Conservation (phyloP, 2,329 filamentous ascomycete genomes). For the Penicillium frequentans region DNA sequence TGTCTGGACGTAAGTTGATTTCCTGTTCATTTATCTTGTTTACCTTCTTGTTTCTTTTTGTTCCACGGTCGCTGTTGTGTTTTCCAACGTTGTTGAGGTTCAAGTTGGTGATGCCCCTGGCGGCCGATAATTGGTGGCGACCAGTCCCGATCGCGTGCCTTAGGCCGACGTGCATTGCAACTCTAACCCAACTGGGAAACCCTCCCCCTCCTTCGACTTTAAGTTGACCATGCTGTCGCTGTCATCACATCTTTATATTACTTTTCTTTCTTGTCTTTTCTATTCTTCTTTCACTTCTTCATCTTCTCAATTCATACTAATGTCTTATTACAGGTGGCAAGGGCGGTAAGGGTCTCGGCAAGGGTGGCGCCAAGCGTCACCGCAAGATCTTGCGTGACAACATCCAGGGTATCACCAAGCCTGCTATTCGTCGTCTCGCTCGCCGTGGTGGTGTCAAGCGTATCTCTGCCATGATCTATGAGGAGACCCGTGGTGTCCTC, state of each 20-base stretch:
- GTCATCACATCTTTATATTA: neutral
- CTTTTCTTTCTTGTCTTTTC: neutral
- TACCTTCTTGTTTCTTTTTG: conserved; percentile 1
- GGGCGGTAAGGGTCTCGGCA: conserved; percentile 96
- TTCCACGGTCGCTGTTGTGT: neutral
- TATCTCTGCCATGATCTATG: conserved; percentile 96
- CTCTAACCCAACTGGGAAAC: conserved; percentile 11
- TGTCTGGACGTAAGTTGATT: conserved; percentile 44
- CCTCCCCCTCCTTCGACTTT: neutral
- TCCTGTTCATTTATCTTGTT: conserved; percentile 2
- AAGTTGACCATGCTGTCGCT: neutral
- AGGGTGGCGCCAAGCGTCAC: conserved; percentile 98
- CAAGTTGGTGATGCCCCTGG: conserved; percentile 19
- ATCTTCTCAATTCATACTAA: conserved; percentile 13
- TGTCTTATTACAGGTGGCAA: conserved; percentile 68
- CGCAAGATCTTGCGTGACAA: conserved; percentile 99
- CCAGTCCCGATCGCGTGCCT: conserved; percentile 8
- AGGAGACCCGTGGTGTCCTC: conserved; percentile 77
- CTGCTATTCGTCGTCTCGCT: conserved; percentile 95
- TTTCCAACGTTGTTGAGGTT: neutral
- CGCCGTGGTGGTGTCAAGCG: conserved; percentile 99
- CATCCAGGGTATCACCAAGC: conserved; percentile 99
- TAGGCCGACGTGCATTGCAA: conserved; percentile 12
- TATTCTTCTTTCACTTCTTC: neutral
- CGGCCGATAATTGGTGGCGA: conserved; percentile 25